Base-by-base conservation (phyloP, 306 rosid genomes). In the Citrullus amarus region DNA sequence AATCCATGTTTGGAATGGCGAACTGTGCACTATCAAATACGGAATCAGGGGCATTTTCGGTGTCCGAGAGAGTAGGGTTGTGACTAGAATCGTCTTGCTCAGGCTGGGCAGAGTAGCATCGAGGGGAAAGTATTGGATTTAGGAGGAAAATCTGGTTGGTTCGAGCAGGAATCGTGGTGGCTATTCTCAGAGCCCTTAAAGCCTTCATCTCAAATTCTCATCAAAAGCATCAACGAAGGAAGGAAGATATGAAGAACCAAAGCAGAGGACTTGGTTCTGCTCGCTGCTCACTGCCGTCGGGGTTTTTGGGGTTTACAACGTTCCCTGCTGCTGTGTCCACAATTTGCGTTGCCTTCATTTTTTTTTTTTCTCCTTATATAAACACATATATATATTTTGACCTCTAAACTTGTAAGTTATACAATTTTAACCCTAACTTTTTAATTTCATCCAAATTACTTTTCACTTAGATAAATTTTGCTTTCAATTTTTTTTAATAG, bases 21-120 rank as follows among this genome's bases (percentile, higher is more conserved):
- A 55, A 92, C 76, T 87, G 93, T 63, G 93, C 39, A 61, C 97
- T 94, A 84, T 92, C 92, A 56, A 90, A 92, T 18, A 89, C 88
- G 4, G 92, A 79, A 79, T 88, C 85, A 0, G 92, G 46, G 14
- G 75, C 87, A 57, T 76, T 79, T 51, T 82, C 90, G 16, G 77
- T 0, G 48, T 86, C 86, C 0, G 85, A 83, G 78, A 82, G 32
- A 81, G 81, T 32, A 28, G 78, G 81, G 71, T 72, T 75, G 80
- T 14, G 80, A 5, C 77, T 8, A 14, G 77, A 56, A 43, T 86
- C 88, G 46, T 86, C 88, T 77, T 79, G 80, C 60, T 90, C 90
- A 0, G 96, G 90, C n/a, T 88, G 87, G 6, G 92, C 93, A 9
- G 97, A 86, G 90, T 81, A 88, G 78, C 68, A 71, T 50, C 84